A percentile compares a stretch with the other conserved stretches of the same genome.
Conservation (phyloP, 2,329 filamentous ascomycete genomes). For the Claviceps pazoutovae region DNA sequence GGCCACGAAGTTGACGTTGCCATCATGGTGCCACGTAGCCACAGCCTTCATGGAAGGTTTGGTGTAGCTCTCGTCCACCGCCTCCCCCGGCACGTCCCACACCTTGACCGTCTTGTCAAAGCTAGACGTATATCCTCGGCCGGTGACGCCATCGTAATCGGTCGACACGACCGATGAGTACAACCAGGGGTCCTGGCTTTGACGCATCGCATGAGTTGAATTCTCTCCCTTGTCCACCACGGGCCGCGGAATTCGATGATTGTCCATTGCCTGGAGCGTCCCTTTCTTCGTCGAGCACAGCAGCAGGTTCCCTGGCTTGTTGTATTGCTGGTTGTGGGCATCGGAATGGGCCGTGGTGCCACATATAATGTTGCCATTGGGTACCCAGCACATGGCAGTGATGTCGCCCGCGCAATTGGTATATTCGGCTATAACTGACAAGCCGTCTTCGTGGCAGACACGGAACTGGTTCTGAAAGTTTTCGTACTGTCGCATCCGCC, state of each 20-base stretch:
- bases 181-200: conserved; percentile 47
- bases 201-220: conserved; percentile 39
- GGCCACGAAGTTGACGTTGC: conserved; percentile 49
- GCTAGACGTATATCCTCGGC: conserved; percentile 42
- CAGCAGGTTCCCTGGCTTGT: conserved; percentile 48
- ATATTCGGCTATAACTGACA: conserved; percentile 39
- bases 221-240: conserved; percentile 40
- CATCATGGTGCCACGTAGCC: conserved; percentile 39
- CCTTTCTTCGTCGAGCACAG: conserved; percentile 34
- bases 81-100: conserved; percentile 30
- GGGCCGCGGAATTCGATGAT: conserved; percentile 44
- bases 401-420: conserved; percentile 50
- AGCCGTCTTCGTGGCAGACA: conserved; percentile 34
- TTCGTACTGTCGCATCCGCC: conserved; percentile 24
- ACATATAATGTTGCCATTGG: conserved; percentile 40
- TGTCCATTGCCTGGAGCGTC: conserved; percentile 35
- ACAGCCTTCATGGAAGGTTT: conserved; percentile 27
- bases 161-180: conserved; percentile 51
- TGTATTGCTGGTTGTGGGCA: conserved; percentile 50
- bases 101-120: conserved; percentile 49
- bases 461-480: conserved; percentile 33
- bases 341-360: conserved; percentile 51
- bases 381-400: conserved; percentile 42
- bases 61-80: not conserved
- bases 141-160: conserved; percentile 33